Evolutionary conservation across 495 filamentous ascomycete species (phyloP), one percentile per base, ranked within the genome.

Genomic region (Schizothecium vesticola): DNA sequence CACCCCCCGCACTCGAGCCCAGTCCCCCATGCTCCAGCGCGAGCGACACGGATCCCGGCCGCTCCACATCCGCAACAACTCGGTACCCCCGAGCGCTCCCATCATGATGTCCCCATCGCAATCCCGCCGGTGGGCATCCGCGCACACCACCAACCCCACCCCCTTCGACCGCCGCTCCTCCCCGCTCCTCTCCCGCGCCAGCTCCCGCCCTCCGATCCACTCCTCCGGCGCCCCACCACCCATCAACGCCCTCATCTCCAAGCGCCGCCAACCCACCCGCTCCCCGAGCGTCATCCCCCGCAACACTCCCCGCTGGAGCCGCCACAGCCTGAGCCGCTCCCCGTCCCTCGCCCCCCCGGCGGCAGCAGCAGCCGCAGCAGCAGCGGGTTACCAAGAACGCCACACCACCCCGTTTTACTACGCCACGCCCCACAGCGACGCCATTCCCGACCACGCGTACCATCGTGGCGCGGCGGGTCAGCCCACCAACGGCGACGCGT

Each of bases 401-500:
- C 75, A 76, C 6, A 79, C 77, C 3, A 86, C 85, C 0, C 84
- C 83, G 3, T 82, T 80, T 59, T 85, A 79, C 59, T 84, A 83
- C 59, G 83, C 83, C 1, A 89, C 86, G 8, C 86, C 86, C 9
- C 74, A 84, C 66, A 87, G 85, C 70, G 85, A 84, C 12, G 73
- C 71, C 13, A 25, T 75, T 1, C 70, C 68, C 3, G 70, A 76
- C 33, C 61, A 57, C 21, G 68, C 62, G 2, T 73, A 68, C 51
- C 64, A 74, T 4, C 71, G 73, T 0, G 72, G 56, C 2, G n/a
- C n/a, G n/a, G 72, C 71, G 11, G 74, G 74, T 29, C 67, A 70
- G 12, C 62, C 63, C 4, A 71, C 67, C 8, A 69, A 72, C 31
- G 73, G 67, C 25, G 68, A 74, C 55, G 74, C 68, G 2, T 65